These are phyloP conservation scores for Pichia ethanolica DNA, from an alignment of 805 yeast genomes.

Conservation along the genomic window DNA sequence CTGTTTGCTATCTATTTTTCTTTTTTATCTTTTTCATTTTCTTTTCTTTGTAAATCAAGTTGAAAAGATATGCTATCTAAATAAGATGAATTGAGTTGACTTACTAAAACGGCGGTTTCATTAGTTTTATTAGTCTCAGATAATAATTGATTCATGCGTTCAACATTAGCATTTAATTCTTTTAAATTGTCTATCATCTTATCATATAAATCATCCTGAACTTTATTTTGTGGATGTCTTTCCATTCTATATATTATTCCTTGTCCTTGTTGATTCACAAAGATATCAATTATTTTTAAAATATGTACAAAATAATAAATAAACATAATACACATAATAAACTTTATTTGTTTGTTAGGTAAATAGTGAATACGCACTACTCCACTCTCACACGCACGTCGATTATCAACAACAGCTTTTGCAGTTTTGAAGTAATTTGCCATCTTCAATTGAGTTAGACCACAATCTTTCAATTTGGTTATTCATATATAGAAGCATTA, in stretches of 20 bases:
- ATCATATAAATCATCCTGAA: conserved; percentile 64
- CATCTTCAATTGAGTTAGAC: too few species aligned
- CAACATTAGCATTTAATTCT: conserved; percentile 63
- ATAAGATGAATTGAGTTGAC: conserved; percentile 38
- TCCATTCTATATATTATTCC: background rate
- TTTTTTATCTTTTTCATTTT: background rate
- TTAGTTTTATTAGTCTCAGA: conserved; percentile 58
- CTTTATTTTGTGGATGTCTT: conserved; percentile 76
- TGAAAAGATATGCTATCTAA: conserved; percentile 7
- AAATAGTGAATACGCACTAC: too few species aligned
- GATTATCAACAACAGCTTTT: too few species aligned
- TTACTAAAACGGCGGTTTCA: conserved; percentile 60
- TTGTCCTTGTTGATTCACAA: background rate
- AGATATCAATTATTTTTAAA: too few species aligned
- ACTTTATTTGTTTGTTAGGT: too few species aligned
- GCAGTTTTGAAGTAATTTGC: too few species aligned
- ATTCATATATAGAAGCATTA: too few species aligned
- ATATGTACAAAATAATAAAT: too few species aligned
- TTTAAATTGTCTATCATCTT: conserved; percentile 77
- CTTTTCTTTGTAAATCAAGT: conserved; percentile 3
- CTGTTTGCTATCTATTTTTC: too few species aligned
- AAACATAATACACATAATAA: too few species aligned
- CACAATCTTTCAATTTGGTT: too few species aligned
- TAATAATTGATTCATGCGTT: conserved; percentile 52
- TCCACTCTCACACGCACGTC: too few species aligned